Evolutionary conservation across 2,329 filamentous ascomycete species (phyloP).

Genomic region (Trichophaea hybrida): DNA sequence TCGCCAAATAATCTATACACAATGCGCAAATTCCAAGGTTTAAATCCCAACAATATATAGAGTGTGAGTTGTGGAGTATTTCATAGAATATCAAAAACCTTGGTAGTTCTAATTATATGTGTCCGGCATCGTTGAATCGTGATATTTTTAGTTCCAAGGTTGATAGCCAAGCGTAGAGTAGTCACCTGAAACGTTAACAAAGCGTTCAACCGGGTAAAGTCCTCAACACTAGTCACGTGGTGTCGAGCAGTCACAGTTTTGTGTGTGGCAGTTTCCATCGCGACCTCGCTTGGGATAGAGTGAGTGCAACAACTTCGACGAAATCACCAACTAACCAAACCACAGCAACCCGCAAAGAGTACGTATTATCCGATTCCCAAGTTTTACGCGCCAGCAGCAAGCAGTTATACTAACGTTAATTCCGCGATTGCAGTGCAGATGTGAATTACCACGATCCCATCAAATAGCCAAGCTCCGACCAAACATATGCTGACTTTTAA

Average conservation of each 20-base stretch:
- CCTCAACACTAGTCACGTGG: no score
- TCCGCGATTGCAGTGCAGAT: constrained; percentile 59
- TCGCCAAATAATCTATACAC: neutral
- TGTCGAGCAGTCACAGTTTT: neutral
- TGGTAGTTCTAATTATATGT: no score
- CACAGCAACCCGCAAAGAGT: constrained; percentile 26
- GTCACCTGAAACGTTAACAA: no score
- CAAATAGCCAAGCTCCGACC: constrained; percentile 8
- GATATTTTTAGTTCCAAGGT: no score
- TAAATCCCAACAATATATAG: neutral
- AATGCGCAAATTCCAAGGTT: neutral
- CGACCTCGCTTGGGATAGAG: neutral
- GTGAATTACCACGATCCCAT: constrained; percentile 43
- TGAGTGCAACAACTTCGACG: neutral
- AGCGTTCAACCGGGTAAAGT: no score
- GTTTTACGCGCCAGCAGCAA: neutral
- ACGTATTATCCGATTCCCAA: constrained; percentile 14
- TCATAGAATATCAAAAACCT: no score
- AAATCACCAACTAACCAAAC: constrained; percentile 20
- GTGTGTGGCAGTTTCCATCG: neutral
- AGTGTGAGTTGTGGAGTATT: no score
- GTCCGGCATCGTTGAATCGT: no score
- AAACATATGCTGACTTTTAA: neutral
- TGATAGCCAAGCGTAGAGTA: no score
- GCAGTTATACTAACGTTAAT: constrained; percentile 36